These are phyloP conservation scores for Cyberlindnera bimundalis DNA, from an alignment of 805 yeast genomes.

Conservation along the genomic window DNA sequence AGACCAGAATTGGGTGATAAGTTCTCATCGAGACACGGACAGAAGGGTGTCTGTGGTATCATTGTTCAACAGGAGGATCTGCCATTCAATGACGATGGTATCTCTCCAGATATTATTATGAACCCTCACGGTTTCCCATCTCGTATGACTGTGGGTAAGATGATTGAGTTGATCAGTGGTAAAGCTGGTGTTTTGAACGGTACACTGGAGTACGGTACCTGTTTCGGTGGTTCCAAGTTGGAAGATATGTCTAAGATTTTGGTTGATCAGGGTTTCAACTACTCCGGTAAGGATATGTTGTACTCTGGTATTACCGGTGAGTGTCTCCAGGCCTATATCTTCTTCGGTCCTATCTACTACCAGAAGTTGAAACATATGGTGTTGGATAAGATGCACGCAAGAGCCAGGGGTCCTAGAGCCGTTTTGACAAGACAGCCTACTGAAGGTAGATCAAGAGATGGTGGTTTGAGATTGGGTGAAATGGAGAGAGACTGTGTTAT, in stretches of 20 bases:
- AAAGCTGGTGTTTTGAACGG: slow-evolving; percentile 97
- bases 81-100: slow-evolving; percentile 92
- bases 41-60: slow-evolving; percentile 98
- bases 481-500: slow-evolving; percentile 99
- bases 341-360: slow-evolving; percentile 97
- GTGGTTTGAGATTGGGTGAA: slow-evolving; percentile 98
- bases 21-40: slow-evolving; percentile 97
- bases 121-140: slow-evolving; percentile 99
- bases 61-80: slow-evolving; percentile 95
- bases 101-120: slow-evolving; percentile 94
- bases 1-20: slow-evolving; percentile 98
- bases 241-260: slow-evolving; percentile 92
- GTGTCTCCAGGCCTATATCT: slow-evolving; percentile 93
- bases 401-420: slow-evolving; percentile 99
- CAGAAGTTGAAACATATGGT: slow-evolving; percentile 99
- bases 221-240: slow-evolving; percentile 96
- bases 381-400: slow-evolving; percentile 97
- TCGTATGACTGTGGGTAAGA: slow-evolving; percentile 99
- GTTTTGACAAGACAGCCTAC: slow-evolving; percentile 98
- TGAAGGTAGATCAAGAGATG: slow-evolving; percentile 98
- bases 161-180: slow-evolving; percentile 94
- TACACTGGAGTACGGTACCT: slow-evolving; percentile 89
- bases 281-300: slow-evolving; percentile 96
- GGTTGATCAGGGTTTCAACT: slow-evolving; percentile 87
- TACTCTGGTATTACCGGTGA: slow-evolving; percentile 98